Evolutionary conservation across 2,329 filamentous ascomycete genomes (phyloP).

Genomic region (Aspergillus cejpii): DNA sequence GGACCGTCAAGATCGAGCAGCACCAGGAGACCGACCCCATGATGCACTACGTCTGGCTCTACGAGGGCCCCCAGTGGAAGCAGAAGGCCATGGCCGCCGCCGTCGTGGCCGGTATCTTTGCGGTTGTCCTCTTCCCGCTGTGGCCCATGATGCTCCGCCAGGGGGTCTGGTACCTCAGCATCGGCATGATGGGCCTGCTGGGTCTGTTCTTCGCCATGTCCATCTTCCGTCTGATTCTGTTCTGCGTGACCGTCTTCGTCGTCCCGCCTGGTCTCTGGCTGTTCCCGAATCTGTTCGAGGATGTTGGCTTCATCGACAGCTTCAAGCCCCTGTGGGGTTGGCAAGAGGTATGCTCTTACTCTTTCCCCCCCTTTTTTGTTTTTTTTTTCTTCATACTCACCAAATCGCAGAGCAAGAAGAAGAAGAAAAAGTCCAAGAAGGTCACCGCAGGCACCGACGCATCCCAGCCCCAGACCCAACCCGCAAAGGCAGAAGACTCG

Average conservation of each 20-base stretch:
- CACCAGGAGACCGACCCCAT: slow-evolving; percentile 67
- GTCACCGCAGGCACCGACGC: slow-evolving; percentile 7
- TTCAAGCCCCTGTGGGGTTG: slow-evolving; percentile 96
- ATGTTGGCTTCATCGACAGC: slow-evolving; percentile 96
- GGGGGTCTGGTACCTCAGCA: slow-evolving; percentile 95
- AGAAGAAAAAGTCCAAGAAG: slow-evolving; percentile 36
- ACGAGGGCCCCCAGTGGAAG: slow-evolving; percentile 89
- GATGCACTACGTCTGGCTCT: slow-evolving; percentile 94
- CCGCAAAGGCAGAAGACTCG: slow-evolving; percentile 10
- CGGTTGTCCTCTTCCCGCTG: slow-evolving; percentile 87
- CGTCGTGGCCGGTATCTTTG: slow-evolving; percentile 75
- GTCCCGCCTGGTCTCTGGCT: slow-evolving; percentile 89
- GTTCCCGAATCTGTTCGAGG: slow-evolving; percentile 95
- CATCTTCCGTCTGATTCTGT: slow-evolving; percentile 91
- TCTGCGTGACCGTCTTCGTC: slow-evolving; percentile 83
- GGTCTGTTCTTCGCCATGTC: slow-evolving; percentile 96
- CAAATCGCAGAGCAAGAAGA: slow-evolving; percentile 32
- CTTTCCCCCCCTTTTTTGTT: not conserved
- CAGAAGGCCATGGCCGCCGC: slow-evolving; percentile 84
- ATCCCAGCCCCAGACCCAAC: slow-evolving; percentile 3
- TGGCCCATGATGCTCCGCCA: slow-evolving; percentile 89
- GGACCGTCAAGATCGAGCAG: slow-evolving; percentile 92
- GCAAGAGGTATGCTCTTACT: slow-evolving; percentile 69
- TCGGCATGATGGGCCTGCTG: slow-evolving; percentile 82
- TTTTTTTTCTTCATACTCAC: slow-evolving; percentile 5